A percentile compares a stretch with the other conserved stretches of the same genome.
Evolutionary conservation across 352 stramenopile species (phyloP).

Genomic region (Elongisporangium anandrum): DNA sequence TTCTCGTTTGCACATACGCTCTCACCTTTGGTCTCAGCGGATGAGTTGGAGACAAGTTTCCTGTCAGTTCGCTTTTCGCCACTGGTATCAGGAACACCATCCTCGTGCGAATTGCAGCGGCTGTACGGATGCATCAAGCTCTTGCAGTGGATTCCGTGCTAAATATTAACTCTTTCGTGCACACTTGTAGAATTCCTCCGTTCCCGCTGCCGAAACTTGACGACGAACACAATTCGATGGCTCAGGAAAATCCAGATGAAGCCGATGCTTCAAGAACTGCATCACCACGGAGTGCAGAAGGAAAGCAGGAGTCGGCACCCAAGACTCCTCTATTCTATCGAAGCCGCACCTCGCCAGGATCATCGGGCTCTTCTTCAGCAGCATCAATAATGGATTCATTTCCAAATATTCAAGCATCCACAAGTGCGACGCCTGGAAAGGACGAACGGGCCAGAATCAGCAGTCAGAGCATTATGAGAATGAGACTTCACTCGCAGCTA

Average conservation of each 20-base stretch:
- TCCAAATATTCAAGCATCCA: slow-evolving; percentile 78
- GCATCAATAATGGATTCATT: slow-evolving; percentile 46
- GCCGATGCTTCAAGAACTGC: neutral
- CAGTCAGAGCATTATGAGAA: slow-evolving; percentile 62
- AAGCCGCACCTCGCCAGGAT: slow-evolving; percentile 6
- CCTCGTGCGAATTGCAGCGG: slow-evolving; percentile 51
- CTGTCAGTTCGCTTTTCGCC: slow-evolving; percentile 59
- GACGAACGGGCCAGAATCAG: slow-evolving; percentile 59
- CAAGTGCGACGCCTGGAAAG: slow-evolving; percentile 60
- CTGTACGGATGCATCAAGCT: slow-evolving; percentile 33
- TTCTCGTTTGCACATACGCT: slow-evolving; percentile 79
- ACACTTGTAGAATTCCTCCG: slow-evolving; percentile 39
- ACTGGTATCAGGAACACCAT: slow-evolving; percentile 26
- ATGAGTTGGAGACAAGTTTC: slow-evolving; percentile 65
- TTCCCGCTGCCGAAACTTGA: slow-evolving; percentile 36
- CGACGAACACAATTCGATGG: slow-evolving; percentile 2
- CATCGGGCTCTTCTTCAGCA: slow-evolving; percentile 28
- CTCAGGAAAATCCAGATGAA: neutral
- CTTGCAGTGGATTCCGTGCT: no score
- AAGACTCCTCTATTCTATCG: slow-evolving; percentile 15
- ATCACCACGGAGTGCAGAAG: neutral
- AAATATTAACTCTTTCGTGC: neutral
- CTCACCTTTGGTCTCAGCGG: slow-evolving; percentile 47
- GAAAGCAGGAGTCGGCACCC: slow-evolving; percentile 5
- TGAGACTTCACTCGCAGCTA: slow-evolving; percentile 69